Evolutionary conservation across 2,329 filamentous ascomycete species (phyloP), one percentile per base, ranked within the genome.

Genomic region (Orbilia brochopaga): DNA sequence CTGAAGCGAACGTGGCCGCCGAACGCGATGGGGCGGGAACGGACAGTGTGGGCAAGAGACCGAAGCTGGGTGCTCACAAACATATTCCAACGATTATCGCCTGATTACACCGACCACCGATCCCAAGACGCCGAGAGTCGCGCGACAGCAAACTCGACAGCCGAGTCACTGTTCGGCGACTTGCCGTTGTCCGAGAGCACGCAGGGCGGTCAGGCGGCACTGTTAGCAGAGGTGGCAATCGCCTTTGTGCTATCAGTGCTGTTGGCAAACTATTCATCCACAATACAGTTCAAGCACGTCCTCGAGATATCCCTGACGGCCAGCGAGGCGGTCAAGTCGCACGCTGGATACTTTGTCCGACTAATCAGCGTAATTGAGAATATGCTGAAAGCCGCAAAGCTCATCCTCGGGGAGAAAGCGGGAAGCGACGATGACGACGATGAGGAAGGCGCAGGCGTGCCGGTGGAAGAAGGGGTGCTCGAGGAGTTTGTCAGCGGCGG

Each of bases 11-110:
- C 76, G 3, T 77, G 75, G 74, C 75, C 75, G n/a, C 61, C 70
- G 11, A 74, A 69, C 15, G 75, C 75, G 1, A 64, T 76, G 40
- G 76, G 76, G 19, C 69, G 75, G 19, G 76, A 77, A 40, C 56
- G 76, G 35, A 77, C 76, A 1, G 67, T 75, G 15, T 74, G 73
- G 74, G 76, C 76, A 30, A 74, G 74, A n/a, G 76, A 77, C 69
- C 69, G 74, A 37, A 75, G 70, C 35, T 77, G 75, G 75, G 69
- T 75, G 24, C 62, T 77, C 24, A 64, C 60, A 7, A 48, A 74
- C 37, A 67, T 74, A 30, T 66, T 65, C 51, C 59, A 50, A 46
- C 23, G 8, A 23, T 42, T 46, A 48, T 58, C 55, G 1, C 46
- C 56, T 3, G 15, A 64, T n/a, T 58, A 73, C 32, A 48, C 46